Evolutionary conservation across 257 asterid species (phyloP), one percentile per base, ranked within the genome.

Genomic region (Hygrophila difformis): DNA sequence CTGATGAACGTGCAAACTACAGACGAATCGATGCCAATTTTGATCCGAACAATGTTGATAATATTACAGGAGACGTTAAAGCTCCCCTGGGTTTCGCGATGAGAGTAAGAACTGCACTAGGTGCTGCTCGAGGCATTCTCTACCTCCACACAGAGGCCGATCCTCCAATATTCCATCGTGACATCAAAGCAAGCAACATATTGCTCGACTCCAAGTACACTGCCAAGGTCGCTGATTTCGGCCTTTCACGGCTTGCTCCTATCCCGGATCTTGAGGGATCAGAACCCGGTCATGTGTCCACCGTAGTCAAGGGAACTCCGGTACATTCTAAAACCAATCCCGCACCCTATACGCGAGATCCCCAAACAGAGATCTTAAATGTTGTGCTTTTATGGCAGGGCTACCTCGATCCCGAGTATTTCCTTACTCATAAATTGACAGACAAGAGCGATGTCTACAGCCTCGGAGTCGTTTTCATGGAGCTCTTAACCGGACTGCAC

Each of bases 121-220:
- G 79, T 47, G 74, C 97, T 5, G 84, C 97, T 8, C 78, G 73
- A 70, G 99, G 95, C 67, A 78, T 91, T 37, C 93, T 91, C 35
- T 91, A 91, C 79, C 82, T 91, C 55, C 99, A 91, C 33, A 70
- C 87, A 0, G 99, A 91, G 69, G 99, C 99, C 44, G 72, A 86
- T 71, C 99, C 99, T 47, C 99, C 99, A 19, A 86, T 91, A 66
- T 86, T 82, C 66, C 99, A 91, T 55, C 87, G 99, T n/a, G 99
- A 86, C 68, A 81, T 91, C 37, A 91, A 91, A 77, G 82, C 99
- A 40, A 91, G 83, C 64, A 91, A 91, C 73, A 91, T 91, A 57
- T 59, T 86, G 47, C 53, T 91, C 48, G 99, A 91, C 81, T 55
- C 82, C 2, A 86, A 51, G 45, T n/a, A n/a, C n/a, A n/a, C n/a